phyloP scores from a whole-genome alignment of 2,329 filamentous ascomycete genomes.

The Akanthomyces muscarius region DNA sequence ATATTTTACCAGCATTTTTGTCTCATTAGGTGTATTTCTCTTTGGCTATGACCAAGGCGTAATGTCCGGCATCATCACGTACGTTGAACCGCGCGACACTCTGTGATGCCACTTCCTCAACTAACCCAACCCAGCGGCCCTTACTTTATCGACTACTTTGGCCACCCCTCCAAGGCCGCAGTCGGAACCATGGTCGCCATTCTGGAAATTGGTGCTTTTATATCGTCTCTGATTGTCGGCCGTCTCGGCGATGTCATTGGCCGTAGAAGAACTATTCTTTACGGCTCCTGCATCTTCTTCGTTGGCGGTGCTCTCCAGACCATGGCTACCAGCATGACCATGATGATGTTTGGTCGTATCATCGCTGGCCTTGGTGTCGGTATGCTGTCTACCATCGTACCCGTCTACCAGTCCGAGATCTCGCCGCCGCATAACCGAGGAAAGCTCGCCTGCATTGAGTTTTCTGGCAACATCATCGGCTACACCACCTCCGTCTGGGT shows the following conservation, averaged over 20 bases:
- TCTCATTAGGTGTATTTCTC: constrained; percentile 80
- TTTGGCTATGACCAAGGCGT: constrained; percentile 90
- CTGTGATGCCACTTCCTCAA: neutral
- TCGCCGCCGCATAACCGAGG: constrained; percentile 95
- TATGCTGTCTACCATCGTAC: constrained; percentile 85
- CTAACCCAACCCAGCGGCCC: constrained; percentile 57
- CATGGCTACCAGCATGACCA: constrained; percentile 74
- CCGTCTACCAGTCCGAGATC: constrained; percentile 91
- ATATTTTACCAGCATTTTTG: constrained; percentile 92
- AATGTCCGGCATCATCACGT: constrained; percentile 73
- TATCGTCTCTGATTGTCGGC: constrained; percentile 82
- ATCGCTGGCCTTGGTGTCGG: constrained; percentile 83
- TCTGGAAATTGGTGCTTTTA: constrained; percentile 86
- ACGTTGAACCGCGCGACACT: constrained; percentile 30
- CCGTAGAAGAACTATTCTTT: constrained; percentile 83
- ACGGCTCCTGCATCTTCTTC: constrained; percentile 86
- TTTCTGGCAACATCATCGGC: constrained; percentile 92
- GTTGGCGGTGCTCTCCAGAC: constrained; percentile 81
- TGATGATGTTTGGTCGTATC: constrained; percentile 84
- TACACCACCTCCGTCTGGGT: constrained; percentile 98
- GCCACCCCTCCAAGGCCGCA: constrained; percentile 79
- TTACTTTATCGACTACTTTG: constrained; percentile 88
- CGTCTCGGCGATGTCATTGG: constrained; percentile 89
- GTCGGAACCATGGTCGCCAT: constrained; percentile 98
- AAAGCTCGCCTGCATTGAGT: constrained; percentile 95